Evolutionary conservation across 345 rosid genomes (phyloP), one percentile per base, ranked within the genome.

Genomic region (Kernera saxatilis): DNA sequence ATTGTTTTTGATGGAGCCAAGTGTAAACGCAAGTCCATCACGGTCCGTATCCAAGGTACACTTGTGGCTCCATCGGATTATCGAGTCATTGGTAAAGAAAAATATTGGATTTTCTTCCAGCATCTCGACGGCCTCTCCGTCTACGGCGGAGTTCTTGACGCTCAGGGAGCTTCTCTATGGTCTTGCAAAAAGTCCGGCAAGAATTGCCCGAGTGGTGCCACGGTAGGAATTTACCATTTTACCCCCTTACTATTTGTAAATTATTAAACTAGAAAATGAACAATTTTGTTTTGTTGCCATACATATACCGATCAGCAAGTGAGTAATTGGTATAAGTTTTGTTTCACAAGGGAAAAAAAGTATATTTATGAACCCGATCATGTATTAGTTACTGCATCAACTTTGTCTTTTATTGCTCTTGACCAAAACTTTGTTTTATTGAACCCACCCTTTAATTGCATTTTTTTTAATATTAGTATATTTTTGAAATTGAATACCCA

Each of bases 51-150:
- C 0, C 81, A 77, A 14, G 91, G 93, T 4, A 87, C 85, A 30
- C 84, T 89, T 10, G 84, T 89, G 36, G 96, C 96, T 62, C 87
- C 96, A 2, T 72, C 85, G 0, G 73, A 87, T 67, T 87, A 81
- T 53, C 52, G 43, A 5, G 81, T 78, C 46, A 56, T 82, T 1
- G 87, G 88, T n/a, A 69, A 50, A 10, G 33, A 69, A 2, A 74
- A 27, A 10, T 19, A 84, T 59, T 91, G 96, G 96, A 53, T 89
- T 49, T 36, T 73, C 17, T 77, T 87, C 30, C 39, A 70, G n/a
- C 63, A 69, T 32, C 84, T 88, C 8, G 60, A 66, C 4, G 86
- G 89, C 0, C 82, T 91, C 61, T 74, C 78, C 2, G 18, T 91
- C 41, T 56, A 65, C 35, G 95, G 95, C 2, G 95, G 97, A 23